Evolutionary conservation across 257 asterid species (phyloP).

Genomic region (Avicennia marina): DNA sequence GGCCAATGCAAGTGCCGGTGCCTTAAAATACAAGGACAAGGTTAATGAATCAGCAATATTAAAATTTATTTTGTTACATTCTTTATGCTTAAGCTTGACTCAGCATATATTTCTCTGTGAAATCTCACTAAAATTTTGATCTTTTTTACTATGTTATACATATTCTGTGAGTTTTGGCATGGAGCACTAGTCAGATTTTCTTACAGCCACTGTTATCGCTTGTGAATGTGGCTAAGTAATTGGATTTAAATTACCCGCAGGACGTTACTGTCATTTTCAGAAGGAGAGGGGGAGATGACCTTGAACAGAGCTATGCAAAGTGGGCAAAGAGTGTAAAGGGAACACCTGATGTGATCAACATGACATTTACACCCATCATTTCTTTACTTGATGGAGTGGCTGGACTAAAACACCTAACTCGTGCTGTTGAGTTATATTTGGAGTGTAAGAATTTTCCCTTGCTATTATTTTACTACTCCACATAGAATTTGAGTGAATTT

Average conservation of each 20-base stretch:
- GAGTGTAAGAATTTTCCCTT: conserved; percentile 60
- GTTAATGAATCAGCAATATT: conserved; percentile 38
- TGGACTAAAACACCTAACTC: conserved; percentile 75
- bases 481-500: too few relatives aligned
- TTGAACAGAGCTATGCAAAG: conserved; percentile 90
- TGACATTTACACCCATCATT: conserved; percentile 88
- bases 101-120: too few relatives aligned
- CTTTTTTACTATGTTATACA: too few relatives aligned
- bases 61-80: not conserved
- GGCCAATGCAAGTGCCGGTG: conserved; percentile 59
- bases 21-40: conserved; percentile 96
- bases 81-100: too few relatives aligned
- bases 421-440: conserved; percentile 89
- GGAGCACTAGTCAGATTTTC: too few relatives aligned
- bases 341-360: conserved; percentile 93
- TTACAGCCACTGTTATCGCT: too few relatives aligned
- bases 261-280: conserved; percentile 97
- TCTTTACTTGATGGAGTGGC: conserved; percentile 86
- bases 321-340: conserved; percentile 89
- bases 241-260: conserved; percentile 42
- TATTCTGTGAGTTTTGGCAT: too few relatives aligned
- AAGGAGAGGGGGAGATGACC: conserved; percentile 99
- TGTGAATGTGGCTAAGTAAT: not conserved
- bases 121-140: too few relatives aligned
- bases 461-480: not conserved